phyloP scores from a whole-genome alignment of 228 moss, liverwort and hornwort genomes.

The Sphagnum magellanicum region DNA sequence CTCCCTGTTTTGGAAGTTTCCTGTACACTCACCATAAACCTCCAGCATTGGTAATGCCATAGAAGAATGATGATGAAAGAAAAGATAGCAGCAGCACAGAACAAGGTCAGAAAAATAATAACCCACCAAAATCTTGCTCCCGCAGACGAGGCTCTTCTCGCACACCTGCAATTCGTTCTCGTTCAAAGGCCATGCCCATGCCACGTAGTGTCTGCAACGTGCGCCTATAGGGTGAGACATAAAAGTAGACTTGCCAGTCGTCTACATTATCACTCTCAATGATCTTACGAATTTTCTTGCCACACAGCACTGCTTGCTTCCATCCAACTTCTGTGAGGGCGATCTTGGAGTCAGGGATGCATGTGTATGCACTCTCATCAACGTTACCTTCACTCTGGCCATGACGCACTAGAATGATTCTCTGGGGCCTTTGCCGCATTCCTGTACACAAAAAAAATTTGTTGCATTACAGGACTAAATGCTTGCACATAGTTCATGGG shows the following conservation, averaged over 20 bases:
- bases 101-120: neutral
- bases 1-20: constrained; percentile 59
- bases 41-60: neutral
- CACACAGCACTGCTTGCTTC: constrained; percentile 39
- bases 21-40: constrained; percentile 8
- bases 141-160: constrained; percentile 52
- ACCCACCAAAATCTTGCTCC: constrained; percentile 50
- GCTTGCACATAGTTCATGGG: neutral
- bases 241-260: constrained; percentile 51
- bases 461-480: neutral
- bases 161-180: constrained; percentile 42
- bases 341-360: constrained; percentile 51
- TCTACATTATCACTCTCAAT: constrained; percentile 30
- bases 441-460: neutral
- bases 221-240: constrained; percentile 51
- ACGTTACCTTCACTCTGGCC: constrained; percentile 54
- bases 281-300: constrained; percentile 33
- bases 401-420: constrained; percentile 48
- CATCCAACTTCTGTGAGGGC: constrained; percentile 43
- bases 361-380: constrained; percentile 44
- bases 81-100: neutral
- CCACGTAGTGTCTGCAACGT: constrained; percentile 49
- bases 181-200: constrained; percentile 51
- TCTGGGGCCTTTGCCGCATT: constrained; percentile 21
- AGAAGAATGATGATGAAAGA: neutral